Evolutionary conservation across 345 rosid genomes (phyloP).

Genomic region (Cardamine resedifolia): DNA sequence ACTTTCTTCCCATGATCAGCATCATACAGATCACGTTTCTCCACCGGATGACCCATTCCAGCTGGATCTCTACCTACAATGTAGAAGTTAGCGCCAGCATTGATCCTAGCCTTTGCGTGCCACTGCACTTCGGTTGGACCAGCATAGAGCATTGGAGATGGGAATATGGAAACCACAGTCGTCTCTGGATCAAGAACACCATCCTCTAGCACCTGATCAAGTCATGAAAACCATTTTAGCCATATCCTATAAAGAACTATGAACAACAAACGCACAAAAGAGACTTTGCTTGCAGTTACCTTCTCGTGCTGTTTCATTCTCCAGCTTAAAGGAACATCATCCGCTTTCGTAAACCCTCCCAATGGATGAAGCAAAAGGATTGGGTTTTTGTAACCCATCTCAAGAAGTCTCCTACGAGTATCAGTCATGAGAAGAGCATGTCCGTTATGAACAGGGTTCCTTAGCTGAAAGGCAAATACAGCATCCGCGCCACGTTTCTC

Average conservation of each 20-base stretch:
- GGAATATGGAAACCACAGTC: constrained; percentile 93
- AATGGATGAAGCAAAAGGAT: constrained; percentile 88
- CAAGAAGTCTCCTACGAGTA: constrained; percentile 83
- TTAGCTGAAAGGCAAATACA: constrained; percentile 94
- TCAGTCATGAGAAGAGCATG: constrained; percentile 95
- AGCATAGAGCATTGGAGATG: constrained; percentile 97
- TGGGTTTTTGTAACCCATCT: constrained; percentile 93
- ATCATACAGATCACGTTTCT: constrained; percentile 88
- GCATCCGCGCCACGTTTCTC: constrained; percentile 87
- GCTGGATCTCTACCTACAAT: constrained; percentile 98
- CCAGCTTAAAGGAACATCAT: constrained; percentile 96
- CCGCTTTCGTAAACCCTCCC: constrained; percentile 94
- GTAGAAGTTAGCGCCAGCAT: constrained; percentile 96
- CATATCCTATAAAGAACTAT: not conserved
- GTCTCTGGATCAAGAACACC: constrained; percentile 99
- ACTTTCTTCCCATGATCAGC: constrained; percentile 99
- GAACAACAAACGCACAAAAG: not conserved
- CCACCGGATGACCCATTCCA: constrained; percentile 96
- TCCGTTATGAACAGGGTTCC: constrained; percentile 97
- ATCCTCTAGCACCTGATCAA: constrained; percentile 78
- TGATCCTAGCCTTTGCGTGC: constrained; percentile 96
- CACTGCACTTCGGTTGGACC: constrained; percentile 99
- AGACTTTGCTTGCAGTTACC: constrained; percentile 41
- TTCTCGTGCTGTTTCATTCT: constrained; percentile 94
- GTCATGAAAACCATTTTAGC: not conserved